These are phyloP conservation scores for Dendrothele bispora DNA, from an alignment of 768 basidiomycete genomes.

Conservation along the genomic window DNA sequence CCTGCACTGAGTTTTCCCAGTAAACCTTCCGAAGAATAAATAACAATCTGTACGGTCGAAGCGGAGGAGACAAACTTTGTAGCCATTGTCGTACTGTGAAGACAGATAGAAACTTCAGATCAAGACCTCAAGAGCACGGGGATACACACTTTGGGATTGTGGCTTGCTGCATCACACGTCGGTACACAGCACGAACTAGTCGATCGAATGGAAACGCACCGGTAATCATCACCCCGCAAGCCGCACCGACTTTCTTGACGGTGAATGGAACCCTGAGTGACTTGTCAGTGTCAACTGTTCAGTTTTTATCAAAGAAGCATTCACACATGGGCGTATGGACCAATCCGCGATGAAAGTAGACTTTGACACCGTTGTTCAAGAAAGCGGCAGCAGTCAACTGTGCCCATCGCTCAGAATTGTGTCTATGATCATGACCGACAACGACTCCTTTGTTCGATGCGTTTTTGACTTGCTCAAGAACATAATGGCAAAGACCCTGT, in stretches of 20 bases:
- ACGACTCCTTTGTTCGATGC: constrained; percentile 69
- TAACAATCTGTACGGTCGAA: neutral
- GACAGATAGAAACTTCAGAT: neutral
- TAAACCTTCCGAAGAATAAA: constrained; percentile 61
- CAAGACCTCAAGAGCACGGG: neutral
- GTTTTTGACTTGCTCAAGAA: constrained; percentile 48
- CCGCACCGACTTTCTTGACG: constrained; percentile 63
- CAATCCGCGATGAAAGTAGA: constrained; percentile 65
- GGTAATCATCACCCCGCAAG: constrained; percentile 90
- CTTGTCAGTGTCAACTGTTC: neutral
- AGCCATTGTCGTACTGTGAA: constrained; percentile 79
- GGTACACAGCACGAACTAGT: neutral
- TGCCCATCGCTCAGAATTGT: constrained; percentile 80
- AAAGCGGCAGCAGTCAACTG: constrained; percentile 73
- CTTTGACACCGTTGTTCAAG: constrained; percentile 59
- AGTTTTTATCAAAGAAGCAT: neutral
- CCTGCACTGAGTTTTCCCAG: constrained; percentile 88
- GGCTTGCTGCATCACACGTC: constrained; percentile 53
- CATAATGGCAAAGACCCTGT: constrained; percentile 79
- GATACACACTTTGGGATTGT: constrained; percentile 77
- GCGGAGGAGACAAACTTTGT: constrained; percentile 52
- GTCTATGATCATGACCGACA: constrained; percentile 83
- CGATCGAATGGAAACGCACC: constrained; percentile 38
- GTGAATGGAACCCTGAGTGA: constrained; percentile 73
- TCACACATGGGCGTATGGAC: constrained; percentile 81